Base-by-base conservation (phyloP, 2,329 filamentous ascomycete species). In the Colletotrichum cuscutae region DNA sequence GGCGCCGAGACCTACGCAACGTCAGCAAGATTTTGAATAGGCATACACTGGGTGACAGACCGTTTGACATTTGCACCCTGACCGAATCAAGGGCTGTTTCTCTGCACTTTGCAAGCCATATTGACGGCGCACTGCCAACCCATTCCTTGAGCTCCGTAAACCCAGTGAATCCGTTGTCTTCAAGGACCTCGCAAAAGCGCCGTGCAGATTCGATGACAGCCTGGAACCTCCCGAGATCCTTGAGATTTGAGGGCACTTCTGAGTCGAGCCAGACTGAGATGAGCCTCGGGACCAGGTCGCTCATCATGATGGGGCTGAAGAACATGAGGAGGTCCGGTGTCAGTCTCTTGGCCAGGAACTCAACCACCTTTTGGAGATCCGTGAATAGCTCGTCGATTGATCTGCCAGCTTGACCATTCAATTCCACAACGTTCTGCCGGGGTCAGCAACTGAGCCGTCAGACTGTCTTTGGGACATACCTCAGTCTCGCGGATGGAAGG, bases 71-170 rank as follows among this genome's bases (percentile, higher is more conserved):
- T 58, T 92, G 89, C 24, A 84, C 88, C 28, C 97, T 90, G 13
- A 97, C 91, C 42, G 89, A 88, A 74, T 95, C 92, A 28, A 99
- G 87, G 0, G 94, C 92, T 42, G 89, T 91, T 78, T 97, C 95
- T 77, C 94, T 91, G 76, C 95, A 93, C 80, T 95, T 96, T 2
- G 90, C 90, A 15, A 98, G 88, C 97, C 97, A 99, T 30, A 95
- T 91, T 70, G 91, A 90, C 0, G 95, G 94, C 1, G 94, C 93
- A 74, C 92, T 91, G 53, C 92, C 89, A 0, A 94, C 91, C 96
- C 97, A 99, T 28, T 94, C 90, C 57, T 89, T 87, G 49, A 99
- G 83, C 37, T 92, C 89, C 15, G 87, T 84, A 60, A 89, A 85
- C 5, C 88, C 88, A 19, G 87, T 86, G 87, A 94, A 96, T 0